A percentile compares a stretch with the other conserved stretches of the same genome.
phyloP scores from a whole-genome alignment of 1,139 yeast species.

The Kluyveromyces sp. region DNA sequence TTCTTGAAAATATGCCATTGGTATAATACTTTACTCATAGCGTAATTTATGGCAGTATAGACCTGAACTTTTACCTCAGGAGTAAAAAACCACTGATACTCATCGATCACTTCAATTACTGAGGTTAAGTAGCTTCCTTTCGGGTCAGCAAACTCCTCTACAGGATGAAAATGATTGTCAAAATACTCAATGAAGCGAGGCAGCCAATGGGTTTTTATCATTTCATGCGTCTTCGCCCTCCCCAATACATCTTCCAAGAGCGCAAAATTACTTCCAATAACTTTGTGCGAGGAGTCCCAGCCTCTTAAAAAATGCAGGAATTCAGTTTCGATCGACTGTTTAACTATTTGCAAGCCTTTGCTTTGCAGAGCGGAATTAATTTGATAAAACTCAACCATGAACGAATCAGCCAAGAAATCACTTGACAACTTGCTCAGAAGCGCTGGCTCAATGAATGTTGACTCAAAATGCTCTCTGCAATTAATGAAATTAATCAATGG shows the following conservation, averaged over 20 bases:
- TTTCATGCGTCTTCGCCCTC: conserved; percentile 22
- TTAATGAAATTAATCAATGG: conserved; percentile 33
- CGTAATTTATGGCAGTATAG: conserved; percentile 15
- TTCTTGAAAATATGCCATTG: conserved; percentile 24
- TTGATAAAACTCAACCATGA: not conserved
- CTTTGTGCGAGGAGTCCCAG: conserved; percentile 28
- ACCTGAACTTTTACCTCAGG: conserved; percentile 4
- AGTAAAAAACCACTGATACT: conserved; percentile 13
- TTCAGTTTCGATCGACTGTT: conserved; percentile 16
- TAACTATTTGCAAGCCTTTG: conserved; percentile 3
- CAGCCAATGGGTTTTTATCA: conserved; percentile 27
- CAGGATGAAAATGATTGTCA: conserved; percentile 24
- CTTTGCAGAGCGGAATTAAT: not conserved
- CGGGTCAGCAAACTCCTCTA: conserved; percentile 20
- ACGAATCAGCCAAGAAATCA: conserved; percentile 1
- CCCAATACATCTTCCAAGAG: conserved; percentile 38
- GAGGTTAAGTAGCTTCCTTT: not conserved
- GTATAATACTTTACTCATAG: conserved; percentile 19
- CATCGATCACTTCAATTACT: conserved; percentile 8
- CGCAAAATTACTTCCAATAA: conserved; percentile 15
- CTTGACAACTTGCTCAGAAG: not conserved
- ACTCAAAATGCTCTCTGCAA: conserved; percentile 24
- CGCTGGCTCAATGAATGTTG: conserved; percentile 23
- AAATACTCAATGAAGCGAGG: conserved; percentile 32
- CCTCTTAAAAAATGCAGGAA: conserved; percentile 29